Evolutionary conservation across 371 early-diverging fungal species (phyloP).

Genomic region (Apophysomyces variabilis): DNA sequence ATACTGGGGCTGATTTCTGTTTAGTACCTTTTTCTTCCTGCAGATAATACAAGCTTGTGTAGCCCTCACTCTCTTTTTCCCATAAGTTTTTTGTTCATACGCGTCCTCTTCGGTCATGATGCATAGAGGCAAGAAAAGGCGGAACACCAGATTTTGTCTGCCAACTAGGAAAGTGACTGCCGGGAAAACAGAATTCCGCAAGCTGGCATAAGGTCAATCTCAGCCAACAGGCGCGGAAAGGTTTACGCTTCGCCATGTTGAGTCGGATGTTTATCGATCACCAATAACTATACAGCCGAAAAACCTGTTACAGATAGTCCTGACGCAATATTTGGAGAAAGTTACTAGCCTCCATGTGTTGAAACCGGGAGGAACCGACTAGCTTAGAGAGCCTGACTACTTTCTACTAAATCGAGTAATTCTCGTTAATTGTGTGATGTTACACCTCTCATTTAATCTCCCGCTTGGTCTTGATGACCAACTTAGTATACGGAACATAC

Average conservation of each 20-base stretch:
- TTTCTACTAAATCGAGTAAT: too few species aligned
- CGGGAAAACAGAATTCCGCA: not conserved
- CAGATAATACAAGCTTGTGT: constrained; percentile 86
- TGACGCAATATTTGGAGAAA: too few species aligned
- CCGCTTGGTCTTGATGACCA: too few species aligned
- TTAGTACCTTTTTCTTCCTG: constrained; percentile 73
- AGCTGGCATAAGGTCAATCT: not conserved
- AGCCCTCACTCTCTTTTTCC: constrained; percentile 67
- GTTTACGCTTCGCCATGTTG: not conserved
- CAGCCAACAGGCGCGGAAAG: not conserved
- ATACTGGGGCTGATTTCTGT: constrained; percentile 8
- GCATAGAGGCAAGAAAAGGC: not conserved
- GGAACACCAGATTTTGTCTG: not conserved
- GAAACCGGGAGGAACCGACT: too few species aligned
- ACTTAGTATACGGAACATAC: too few species aligned
- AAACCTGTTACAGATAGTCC: too few species aligned
- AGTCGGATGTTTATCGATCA: too few species aligned
- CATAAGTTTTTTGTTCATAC: not conserved
- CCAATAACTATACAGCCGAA: too few species aligned
- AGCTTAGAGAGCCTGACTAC: too few species aligned
- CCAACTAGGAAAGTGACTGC: not conserved
- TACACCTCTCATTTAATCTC: too few species aligned
- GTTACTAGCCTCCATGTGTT: too few species aligned
- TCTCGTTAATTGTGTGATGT: too few species aligned
- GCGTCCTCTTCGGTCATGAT: constrained; percentile 8